A percentile compares a stretch with the other conserved stretches of the same genome.
Evolutionary conservation across 1,139 yeast genomes (phyloP).

Genomic region (Hemisphaericaspora xylofermentans): DNA sequence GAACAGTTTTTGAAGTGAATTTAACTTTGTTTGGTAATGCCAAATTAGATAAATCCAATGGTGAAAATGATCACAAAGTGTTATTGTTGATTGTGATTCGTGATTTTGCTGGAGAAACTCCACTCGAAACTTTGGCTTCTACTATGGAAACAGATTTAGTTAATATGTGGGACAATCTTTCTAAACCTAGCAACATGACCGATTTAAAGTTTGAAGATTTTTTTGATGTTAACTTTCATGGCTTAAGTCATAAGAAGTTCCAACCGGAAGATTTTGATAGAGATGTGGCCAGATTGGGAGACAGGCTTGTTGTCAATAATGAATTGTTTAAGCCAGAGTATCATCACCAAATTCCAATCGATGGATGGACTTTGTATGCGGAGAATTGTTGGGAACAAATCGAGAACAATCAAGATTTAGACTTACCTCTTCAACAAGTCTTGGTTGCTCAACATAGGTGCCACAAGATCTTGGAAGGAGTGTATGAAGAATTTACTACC

Average conservation of each 20-base stretch:
- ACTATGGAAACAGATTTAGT: constrained; percentile 70
- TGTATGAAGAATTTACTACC: constrained; percentile 47
- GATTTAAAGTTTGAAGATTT: constrained; percentile 64
- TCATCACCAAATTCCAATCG: constrained; percentile 86
- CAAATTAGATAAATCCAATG: constrained; percentile 27
- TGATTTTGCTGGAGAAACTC: constrained; percentile 88
- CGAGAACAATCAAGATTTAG: constrained; percentile 87
- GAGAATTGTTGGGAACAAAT: constrained; percentile 93
- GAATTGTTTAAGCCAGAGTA: constrained; percentile 67
- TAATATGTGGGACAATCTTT: constrained; percentile 75
- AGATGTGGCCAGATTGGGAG: constrained; percentile 66
- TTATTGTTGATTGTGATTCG: constrained; percentile 84
- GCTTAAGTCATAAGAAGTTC: constrained; percentile 82
- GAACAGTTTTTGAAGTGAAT: constrained; percentile 95
- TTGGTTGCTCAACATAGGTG: constrained; percentile 93
- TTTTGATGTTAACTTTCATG: constrained; percentile 79
- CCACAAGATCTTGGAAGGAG: constrained; percentile 70
- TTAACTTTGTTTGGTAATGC: constrained; percentile 66
- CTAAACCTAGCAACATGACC: constrained; percentile 66
- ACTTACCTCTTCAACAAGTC: constrained; percentile 93
- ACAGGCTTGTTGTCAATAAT: constrained; percentile 41
- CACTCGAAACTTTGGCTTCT: constrained; percentile 65
- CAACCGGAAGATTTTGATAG: constrained; percentile 71
- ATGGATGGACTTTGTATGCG: constrained; percentile 94
- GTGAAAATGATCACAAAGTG: constrained; percentile 56